Percentiles rank a stretch among this genome's conserved stretches.
Evolutionary conservation across 768 basidiomycete species (phyloP).

Genomic region (Mycena polygramma): DNA sequence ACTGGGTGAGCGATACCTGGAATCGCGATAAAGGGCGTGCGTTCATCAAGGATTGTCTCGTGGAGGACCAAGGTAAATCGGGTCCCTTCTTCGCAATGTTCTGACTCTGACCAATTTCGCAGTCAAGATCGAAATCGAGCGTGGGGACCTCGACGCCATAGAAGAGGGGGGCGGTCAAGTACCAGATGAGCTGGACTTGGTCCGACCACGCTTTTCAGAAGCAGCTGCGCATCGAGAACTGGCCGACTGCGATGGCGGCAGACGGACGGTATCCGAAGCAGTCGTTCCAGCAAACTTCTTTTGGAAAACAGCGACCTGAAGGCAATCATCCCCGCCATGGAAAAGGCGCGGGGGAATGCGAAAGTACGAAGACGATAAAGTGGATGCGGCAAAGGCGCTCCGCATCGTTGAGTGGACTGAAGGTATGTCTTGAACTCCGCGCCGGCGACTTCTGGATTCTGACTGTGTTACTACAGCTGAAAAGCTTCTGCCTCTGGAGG

Average conservation of each 20-base stretch:
- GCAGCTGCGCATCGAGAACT: background rate
- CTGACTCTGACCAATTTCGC: no score
- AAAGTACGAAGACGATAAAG: background rate
- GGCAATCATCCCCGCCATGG: background rate
- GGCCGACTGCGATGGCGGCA: background rate
- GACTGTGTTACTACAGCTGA: no score
- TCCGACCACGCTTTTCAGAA: no score
- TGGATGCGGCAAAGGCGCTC: no score
- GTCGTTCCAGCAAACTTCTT: background rate
- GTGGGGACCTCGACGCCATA: no score
- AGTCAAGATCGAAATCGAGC: no score
- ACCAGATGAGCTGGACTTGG: no score
- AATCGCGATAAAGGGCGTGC: background rate
- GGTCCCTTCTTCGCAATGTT: background rate
- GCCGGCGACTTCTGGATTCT: no score
- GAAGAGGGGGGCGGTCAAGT: no score
- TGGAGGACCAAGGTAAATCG: background rate
- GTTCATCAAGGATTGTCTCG: background rate
- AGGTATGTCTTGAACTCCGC: no score
- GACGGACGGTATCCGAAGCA: background rate
- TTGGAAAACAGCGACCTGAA: background rate
- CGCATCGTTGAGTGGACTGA: no score
- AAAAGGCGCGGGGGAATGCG: background rate
- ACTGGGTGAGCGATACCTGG: background rate
- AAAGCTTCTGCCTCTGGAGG: no score